Evolutionary conservation across 805 yeast species (phyloP).

Genomic region (Starmerella geochares): DNA sequence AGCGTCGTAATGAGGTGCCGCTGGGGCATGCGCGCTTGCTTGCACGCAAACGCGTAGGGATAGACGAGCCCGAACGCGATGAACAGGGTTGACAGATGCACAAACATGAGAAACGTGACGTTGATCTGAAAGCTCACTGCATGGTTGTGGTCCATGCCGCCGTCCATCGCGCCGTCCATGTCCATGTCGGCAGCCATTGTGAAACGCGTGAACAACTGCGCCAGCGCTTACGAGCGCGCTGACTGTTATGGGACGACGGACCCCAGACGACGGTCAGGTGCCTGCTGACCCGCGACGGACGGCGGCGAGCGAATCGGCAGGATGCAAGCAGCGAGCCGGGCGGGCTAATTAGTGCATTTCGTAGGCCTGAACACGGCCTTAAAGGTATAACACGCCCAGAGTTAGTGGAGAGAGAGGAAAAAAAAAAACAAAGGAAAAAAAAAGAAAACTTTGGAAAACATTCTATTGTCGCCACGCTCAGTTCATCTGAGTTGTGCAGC

Average conservation of each 20-base stretch:
- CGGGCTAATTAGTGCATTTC: too few species aligned
- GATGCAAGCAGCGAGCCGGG: too few species aligned
- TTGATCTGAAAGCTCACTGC: conserved; percentile 20
- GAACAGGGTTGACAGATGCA: conserved; percentile 32
- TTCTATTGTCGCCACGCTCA: too few species aligned
- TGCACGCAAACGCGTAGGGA: conserved; percentile 36
- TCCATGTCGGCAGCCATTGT: conserved; percentile 13
- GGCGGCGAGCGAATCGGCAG: too few species aligned
- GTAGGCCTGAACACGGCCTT: too few species aligned
- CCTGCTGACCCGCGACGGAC: too few species aligned
- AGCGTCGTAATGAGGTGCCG: conserved; percentile 34
- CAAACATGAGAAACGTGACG: conserved; percentile 20
- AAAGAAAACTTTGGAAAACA: too few species aligned
- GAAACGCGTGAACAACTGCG: background rate
- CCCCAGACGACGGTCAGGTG: background rate
- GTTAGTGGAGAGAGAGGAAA: too few species aligned
- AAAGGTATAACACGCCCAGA: too few species aligned
- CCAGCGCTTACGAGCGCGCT: background rate
- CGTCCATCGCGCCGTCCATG: conserved; percentile 11
- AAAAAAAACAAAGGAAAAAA: too few species aligned
- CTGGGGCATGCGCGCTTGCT: conserved; percentile 31
- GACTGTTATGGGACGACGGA: background rate
- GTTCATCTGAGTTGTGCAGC: too few species aligned
- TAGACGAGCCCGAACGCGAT: conserved; percentile 34
- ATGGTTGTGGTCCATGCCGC: conserved; percentile 16